Conservation (phyloP, 2,329 filamentous ascomycete genomes). For the Dactylella cylindrospora region DNA sequence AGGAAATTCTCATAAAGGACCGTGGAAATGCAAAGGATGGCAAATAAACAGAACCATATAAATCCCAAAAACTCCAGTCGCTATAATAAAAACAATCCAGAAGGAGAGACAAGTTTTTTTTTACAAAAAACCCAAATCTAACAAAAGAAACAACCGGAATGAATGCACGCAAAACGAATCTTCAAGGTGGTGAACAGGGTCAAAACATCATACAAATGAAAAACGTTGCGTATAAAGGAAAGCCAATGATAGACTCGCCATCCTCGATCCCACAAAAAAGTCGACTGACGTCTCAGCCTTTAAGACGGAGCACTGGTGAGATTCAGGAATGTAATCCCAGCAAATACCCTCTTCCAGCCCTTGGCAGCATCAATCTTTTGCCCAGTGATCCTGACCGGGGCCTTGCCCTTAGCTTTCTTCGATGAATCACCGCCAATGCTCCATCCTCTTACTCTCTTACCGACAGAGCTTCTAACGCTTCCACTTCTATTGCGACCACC, state of each 20-base stretch:
- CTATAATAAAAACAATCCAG: slow-evolving; percentile 11
- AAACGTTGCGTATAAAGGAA: slow-evolving; percentile 3
- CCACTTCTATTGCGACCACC: slow-evolving; percentile 29
- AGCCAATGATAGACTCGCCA: slow-evolving; percentile 1
- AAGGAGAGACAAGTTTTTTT: background rate
- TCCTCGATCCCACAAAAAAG: background rate
- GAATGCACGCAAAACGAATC: slow-evolving; percentile 16
- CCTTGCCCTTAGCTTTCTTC: slow-evolving; percentile 29
- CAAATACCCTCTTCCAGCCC: slow-evolving; percentile 24
- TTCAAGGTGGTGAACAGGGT: slow-evolving; percentile 7
- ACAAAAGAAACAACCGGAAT: slow-evolving; percentile 17
- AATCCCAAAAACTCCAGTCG: slow-evolving; percentile 23
- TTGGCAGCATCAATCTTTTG: slow-evolving; percentile 3
- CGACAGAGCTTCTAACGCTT: slow-evolving; percentile 30
- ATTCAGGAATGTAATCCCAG: slow-evolving; percentile 10
- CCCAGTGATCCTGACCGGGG: background rate
- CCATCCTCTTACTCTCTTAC: slow-evolving; percentile 40
- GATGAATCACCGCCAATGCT: slow-evolving; percentile 14
- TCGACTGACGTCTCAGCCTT: background rate
- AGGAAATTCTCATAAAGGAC: background rate
- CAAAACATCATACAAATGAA: slow-evolving; percentile 8
- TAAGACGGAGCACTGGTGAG: background rate
- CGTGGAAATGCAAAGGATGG: background rate
- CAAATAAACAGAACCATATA: background rate
- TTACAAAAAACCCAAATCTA: slow-evolving; percentile 13